Evolutionary conservation across 768 basidiomycete genomes (phyloP).

Genomic region (Russula virescens): DNA sequence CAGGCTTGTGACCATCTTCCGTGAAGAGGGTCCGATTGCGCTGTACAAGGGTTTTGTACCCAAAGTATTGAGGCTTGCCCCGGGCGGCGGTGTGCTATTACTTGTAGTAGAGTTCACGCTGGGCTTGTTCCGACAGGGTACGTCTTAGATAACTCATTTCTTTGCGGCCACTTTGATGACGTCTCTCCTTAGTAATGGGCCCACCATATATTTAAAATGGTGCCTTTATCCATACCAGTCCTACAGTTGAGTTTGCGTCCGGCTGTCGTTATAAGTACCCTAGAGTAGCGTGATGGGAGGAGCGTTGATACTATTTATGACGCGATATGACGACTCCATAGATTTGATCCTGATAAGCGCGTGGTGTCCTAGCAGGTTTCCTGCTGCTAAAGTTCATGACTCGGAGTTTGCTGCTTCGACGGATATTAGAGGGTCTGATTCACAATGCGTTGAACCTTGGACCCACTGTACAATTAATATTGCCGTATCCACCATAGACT

Average conservation of each 20-base stretch:
- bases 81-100: slow-evolving; percentile 90
- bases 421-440: too few species aligned
- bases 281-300: too few species aligned
- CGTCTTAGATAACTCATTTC: neutral
- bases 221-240: neutral
- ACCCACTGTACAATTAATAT: too few species aligned
- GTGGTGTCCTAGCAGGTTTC: too few species aligned
- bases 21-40: slow-evolving; percentile 81
- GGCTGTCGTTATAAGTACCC: neutral
- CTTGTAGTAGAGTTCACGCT: slow-evolving; percentile 90
- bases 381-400: too few species aligned
- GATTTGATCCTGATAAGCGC: too few species aligned
- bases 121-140: slow-evolving; percentile 68
- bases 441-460: too few species aligned
- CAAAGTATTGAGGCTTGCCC: slow-evolving; percentile 91
- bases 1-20: slow-evolving; percentile 65
- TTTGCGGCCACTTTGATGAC: neutral
- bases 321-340: too few species aligned
- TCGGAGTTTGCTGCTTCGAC: too few species aligned
- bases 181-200: slow-evolving; percentile 3
- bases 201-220: slow-evolving; percentile 17
- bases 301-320: too few species aligned
- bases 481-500: too few species aligned
- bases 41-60: slow-evolving; percentile 95
- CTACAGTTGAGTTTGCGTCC: neutral